phyloP scores from a whole-genome alignment of 2,329 filamentous ascomycete species.

The Colletotrichum liaoningense region DNA sequence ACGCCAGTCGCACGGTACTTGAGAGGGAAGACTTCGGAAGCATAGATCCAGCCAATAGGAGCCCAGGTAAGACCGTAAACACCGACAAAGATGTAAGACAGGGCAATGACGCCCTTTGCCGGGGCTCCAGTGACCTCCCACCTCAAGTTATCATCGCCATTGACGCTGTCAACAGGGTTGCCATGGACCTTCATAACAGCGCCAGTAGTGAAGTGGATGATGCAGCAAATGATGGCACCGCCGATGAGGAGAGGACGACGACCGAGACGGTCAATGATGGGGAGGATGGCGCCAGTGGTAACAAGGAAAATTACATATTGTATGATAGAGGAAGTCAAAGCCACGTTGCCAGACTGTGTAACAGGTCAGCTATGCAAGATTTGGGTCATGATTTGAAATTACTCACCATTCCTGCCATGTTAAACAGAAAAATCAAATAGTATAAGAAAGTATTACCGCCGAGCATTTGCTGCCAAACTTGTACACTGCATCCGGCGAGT shows the following conservation, averaged over 20 bases:
- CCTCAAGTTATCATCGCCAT: slow-evolving; percentile 57
- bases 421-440: slow-evolving; percentile 47
- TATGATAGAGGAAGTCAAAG: slow-evolving; percentile 62
- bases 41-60: slow-evolving; percentile 46
- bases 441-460: slow-evolving; percentile 70
- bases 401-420: no score
- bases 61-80: slow-evolving; percentile 48
- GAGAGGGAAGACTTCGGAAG: slow-evolving; percentile 54
- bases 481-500: slow-evolving; percentile 61
- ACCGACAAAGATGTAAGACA: slow-evolving; percentile 59
- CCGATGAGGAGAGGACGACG: slow-evolving; percentile 58
- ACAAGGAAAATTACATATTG: slow-evolving; percentile 67
- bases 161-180: slow-evolving; percentile 54
- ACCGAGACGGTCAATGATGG: slow-evolving; percentile 61
- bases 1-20: slow-evolving; percentile 64
- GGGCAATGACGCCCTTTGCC: slow-evolving; percentile 62
- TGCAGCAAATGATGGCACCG: slow-evolving; percentile 57
- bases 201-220: slow-evolving; percentile 60
- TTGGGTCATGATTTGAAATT: no score
- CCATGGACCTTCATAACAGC: slow-evolving; percentile 62
- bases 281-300: slow-evolving; percentile 61
- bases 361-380: not conserved
- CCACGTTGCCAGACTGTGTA: slow-evolving; percentile 40
- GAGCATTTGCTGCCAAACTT: slow-evolving; percentile 68
- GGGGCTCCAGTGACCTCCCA: slow-evolving; percentile 57